A percentile compares a stretch with the other conserved stretches of the same genome.
phyloP scores from a whole-genome alignment of 2,329 filamentous ascomycete genomes.

The Pseudogymnoascus sp. region DNA sequence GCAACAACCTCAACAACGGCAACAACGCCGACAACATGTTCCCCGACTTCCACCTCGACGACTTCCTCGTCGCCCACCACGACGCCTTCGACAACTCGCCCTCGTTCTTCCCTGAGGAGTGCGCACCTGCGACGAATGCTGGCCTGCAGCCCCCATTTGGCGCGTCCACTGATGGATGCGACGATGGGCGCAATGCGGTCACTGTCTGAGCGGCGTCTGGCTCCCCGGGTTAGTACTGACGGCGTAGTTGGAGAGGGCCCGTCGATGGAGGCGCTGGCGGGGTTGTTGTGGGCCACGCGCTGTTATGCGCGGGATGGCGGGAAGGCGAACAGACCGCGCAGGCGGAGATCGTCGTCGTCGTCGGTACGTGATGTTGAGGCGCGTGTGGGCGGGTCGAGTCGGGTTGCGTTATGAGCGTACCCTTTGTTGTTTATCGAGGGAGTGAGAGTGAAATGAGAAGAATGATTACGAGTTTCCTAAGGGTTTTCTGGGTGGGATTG shows the following conservation, averaged over 20 bases:
- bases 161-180: conserved; percentile 66
- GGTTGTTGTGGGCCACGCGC: conserved; percentile 26
- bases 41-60: conserved; percentile 40
- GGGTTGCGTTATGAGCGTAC: neutral
- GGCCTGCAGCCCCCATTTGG: conserved; percentile 65
- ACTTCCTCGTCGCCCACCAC: conserved; percentile 27
- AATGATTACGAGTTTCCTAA: neutral
- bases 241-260: conserved; percentile 17
- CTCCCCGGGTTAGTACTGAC: conserved; percentile 19
- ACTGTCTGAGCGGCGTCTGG: conserved; percentile 27
- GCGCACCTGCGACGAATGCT: conserved; percentile 41
- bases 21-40: conserved; percentile 32
- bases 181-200: conserved; percentile 66
- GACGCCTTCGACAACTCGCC: conserved; percentile 7
- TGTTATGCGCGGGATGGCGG: neutral
- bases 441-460: neutral
- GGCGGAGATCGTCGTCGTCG: neutral
- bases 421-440: neutral
- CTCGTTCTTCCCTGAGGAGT: conserved; percentile 14
- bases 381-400: neutral
- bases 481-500: neutral
- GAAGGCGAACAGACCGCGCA: neutral
- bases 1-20: conserved; percentile 32
- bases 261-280: conserved; percentile 26
- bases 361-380: neutral